Percentiles rank a stretch among this genome's conserved stretches.
Evolutionary conservation across 345 rosid genomes (phyloP).

Genomic region (Populus alba): DNA sequence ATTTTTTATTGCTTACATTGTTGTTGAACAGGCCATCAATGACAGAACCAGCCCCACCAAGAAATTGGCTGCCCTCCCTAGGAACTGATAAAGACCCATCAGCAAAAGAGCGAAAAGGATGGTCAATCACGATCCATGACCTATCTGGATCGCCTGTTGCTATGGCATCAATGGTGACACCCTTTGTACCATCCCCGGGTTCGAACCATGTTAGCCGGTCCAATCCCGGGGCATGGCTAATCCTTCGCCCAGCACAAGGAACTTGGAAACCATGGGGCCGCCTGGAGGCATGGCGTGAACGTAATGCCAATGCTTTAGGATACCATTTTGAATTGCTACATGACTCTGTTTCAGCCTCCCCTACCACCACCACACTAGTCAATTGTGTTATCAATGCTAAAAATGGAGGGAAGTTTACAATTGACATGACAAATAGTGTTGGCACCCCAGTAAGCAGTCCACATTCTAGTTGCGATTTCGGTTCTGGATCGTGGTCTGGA

Average conservation of each 20-base stretch:
- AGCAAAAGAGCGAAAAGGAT: constrained; percentile 77
- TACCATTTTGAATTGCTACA: constrained; percentile 78
- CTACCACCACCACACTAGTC: constrained; percentile 29
- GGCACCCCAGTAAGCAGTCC: constrained; percentile 68
- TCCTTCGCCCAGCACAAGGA: constrained; percentile 70
- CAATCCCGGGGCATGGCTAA: constrained; percentile 93
- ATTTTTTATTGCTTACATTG: background rate
- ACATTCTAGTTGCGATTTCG: constrained; percentile 80
- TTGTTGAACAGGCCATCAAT: constrained; percentile 49
- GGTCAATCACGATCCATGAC: constrained; percentile 91
- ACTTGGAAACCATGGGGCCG: constrained; percentile 99
- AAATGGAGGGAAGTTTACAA: constrained; percentile 70
- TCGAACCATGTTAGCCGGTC: constrained; percentile 74
- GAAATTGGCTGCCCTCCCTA: constrained; percentile 46
- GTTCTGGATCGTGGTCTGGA: constrained; percentile 59
- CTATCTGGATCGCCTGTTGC: constrained; percentile 96
- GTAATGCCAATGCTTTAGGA: constrained; percentile 54
- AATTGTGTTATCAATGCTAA: constrained; percentile 55
- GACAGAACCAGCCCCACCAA: constrained; percentile 40
- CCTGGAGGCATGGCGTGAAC: constrained; percentile 86
- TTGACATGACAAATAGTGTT: constrained; percentile 57
- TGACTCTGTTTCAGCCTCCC: constrained; percentile 40
- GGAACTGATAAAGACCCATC: constrained; percentile 54
- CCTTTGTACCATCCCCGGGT: constrained; percentile 88
- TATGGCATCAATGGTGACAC: constrained; percentile 97